phyloP scores from a whole-genome alignment of 163 green algal species.

The Scenedesmus sp. region DNA sequence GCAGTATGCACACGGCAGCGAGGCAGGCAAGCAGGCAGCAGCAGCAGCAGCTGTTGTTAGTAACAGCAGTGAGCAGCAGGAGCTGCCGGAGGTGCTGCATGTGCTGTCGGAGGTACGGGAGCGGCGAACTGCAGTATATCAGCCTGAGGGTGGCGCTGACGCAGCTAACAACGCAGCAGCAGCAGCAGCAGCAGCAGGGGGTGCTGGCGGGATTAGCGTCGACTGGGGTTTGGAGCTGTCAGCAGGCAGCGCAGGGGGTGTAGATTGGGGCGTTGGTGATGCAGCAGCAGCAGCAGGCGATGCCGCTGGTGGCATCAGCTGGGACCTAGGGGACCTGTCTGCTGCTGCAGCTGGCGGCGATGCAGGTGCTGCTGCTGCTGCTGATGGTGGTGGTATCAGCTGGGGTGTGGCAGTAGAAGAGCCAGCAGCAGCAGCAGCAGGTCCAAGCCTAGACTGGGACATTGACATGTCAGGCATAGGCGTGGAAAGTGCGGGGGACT shows the following conservation, averaged over 20 bases:
- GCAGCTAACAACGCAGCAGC: constrained; percentile 12
- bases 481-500: constrained; percentile 8
- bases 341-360: constrained; percentile 28
- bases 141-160: too few species aligned
- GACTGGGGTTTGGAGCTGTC: constrained; percentile 14
- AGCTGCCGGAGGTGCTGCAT: constrained; percentile 52
- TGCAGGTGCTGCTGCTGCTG: neutral
- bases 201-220: neutral
- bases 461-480: constrained; percentile 44
- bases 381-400: constrained; percentile 37
- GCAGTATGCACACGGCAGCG: constrained; percentile 55
- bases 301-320: constrained; percentile 36
- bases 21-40: constrained; percentile 1
- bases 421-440: constrained; percentile 7
- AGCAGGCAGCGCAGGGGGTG: constrained; percentile 7
- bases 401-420: constrained; percentile 45
- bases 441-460: constrained; percentile 43
- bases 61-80: constrained; percentile 26
- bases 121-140: constrained; percentile 7
- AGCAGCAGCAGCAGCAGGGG: neutral
- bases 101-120: constrained; percentile 64
- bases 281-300: neutral
- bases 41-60: constrained; percentile 2
- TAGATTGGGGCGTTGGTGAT: constrained; percentile 21
- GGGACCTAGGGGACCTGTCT: constrained; percentile 33